Percentiles rank a stretch among this genome's conserved stretches.
These are phyloP conservation scores for Dactylellina cionopaga DNA, from an alignment of 2,329 filamentous ascomycete genomes.

Conservation along the genomic window DNA sequence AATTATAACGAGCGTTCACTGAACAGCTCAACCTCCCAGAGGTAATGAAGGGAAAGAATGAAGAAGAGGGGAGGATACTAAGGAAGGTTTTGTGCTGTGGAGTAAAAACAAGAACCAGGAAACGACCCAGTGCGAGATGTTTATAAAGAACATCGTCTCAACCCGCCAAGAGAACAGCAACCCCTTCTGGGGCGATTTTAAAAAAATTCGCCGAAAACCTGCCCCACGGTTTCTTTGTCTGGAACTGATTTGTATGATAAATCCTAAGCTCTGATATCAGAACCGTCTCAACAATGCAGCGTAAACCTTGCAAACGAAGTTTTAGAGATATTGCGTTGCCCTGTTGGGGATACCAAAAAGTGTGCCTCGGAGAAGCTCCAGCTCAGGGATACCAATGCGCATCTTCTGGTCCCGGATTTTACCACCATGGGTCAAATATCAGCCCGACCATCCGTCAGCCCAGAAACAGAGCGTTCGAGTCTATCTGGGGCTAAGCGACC, in stretches of 20 bases:
- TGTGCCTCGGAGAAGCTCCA: background rate
- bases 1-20: conserved; percentile 48
- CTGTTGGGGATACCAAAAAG: conserved; percentile 29
- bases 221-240: background rate
- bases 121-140: conserved; percentile 25
- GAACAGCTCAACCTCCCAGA: conserved; percentile 52
- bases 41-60: conserved; percentile 21
- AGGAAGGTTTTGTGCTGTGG: conserved; percentile 46
- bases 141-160: conserved; percentile 33
- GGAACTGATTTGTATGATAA: background rate
- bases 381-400: background rate
- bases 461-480: background rate
- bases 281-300: conserved; percentile 36
- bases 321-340: conserved; percentile 41
- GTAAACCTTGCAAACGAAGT: conserved; percentile 40
- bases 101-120: conserved; percentile 10
- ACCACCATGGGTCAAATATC: background rate
- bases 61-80: conserved; percentile 1
- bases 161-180: conserved; percentile 12
- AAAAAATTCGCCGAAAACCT: background rate
- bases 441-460: conserved; percentile 7
- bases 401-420: conserved; percentile 7
- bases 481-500: conserved; percentile 24
- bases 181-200: background rate
- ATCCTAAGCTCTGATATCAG: conserved; percentile 22